A percentile compares a stretch with the other conserved stretches of the same genome.
These are phyloP conservation scores for Achaetomiella virescens DNA, from an alignment of 495 filamentous ascomycete genomes.

Conservation along the genomic window DNA sequence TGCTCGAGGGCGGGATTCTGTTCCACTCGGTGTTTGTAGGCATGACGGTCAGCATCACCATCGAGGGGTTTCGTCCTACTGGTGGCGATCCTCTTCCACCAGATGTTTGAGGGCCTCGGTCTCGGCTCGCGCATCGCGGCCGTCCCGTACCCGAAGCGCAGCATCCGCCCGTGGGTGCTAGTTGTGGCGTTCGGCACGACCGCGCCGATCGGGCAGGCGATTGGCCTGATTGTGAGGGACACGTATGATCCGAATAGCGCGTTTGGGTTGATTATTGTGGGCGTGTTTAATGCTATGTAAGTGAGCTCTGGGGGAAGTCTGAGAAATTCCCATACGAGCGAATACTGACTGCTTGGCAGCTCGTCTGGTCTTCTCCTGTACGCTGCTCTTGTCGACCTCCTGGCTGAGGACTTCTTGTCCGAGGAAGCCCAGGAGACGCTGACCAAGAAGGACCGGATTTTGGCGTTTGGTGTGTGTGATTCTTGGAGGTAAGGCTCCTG, in stretches of 20 bases:
- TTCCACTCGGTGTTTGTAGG: slow-evolving; percentile 63
- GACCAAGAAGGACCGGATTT: slow-evolving; percentile 41
- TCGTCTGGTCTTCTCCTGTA: slow-evolving; percentile 57
- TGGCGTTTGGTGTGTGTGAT: slow-evolving; percentile 39
- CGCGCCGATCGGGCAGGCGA: slow-evolving; percentile 54
- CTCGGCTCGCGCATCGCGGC: slow-evolving; percentile 58
- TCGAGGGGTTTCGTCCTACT: slow-evolving; percentile 60
- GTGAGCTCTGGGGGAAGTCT: slow-evolving; percentile 6
- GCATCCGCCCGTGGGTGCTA: slow-evolving; percentile 55
- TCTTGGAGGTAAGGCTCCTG: slow-evolving; percentile 33
- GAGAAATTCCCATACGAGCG: background rate
- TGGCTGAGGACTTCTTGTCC: slow-evolving; percentile 58
- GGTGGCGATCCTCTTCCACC: slow-evolving; percentile 62
- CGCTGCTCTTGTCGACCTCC: slow-evolving; percentile 55
- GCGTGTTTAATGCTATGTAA: slow-evolving; percentile 63
- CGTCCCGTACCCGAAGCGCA: slow-evolving; percentile 44
- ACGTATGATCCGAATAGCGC: slow-evolving; percentile 59
- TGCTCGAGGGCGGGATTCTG: slow-evolving; percentile 51
- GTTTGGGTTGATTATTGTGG: slow-evolving; percentile 60
- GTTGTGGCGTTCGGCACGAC: slow-evolving; percentile 57
- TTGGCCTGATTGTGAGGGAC: slow-evolving; percentile 50
- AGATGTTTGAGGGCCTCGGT: slow-evolving; percentile 66
- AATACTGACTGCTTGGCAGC: slow-evolving; percentile 24
- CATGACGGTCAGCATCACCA: slow-evolving; percentile 61
- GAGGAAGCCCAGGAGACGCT: slow-evolving; percentile 42